Evolutionary conservation across 2,329 filamentous ascomycete genomes (phyloP), one percentile per base, ranked within the genome.

Genomic region (Trichoderma breve): DNA sequence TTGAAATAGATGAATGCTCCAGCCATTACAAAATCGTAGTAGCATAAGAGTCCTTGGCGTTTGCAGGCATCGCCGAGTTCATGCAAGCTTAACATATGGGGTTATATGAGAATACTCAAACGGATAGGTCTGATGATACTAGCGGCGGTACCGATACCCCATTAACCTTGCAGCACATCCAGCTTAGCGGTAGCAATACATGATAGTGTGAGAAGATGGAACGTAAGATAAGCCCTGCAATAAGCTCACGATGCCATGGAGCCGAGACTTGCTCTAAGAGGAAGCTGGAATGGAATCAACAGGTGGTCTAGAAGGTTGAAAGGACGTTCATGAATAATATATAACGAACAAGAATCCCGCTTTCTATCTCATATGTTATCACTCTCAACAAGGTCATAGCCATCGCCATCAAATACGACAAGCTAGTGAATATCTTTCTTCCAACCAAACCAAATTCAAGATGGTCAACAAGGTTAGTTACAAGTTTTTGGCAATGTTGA

Each of bases 391-490:
- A 39, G 3, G n/a, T 39, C 30, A 57, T 4, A 43, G 15, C 39
- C 30, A 28, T 26, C 30, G 7, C 14, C 15, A 5, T 65, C 47
- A 32, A 53, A 21, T 12, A 36, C n/a, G 11, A 26, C 32, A 12
- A n/a, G 8, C 47, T 9, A 26, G 12, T 21, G 2, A 34, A 65
- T 18, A 28, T 32, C 18, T 12, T 3, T 14, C 2, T 6, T 43
- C 39, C 15, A 43, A 43, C 6, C 18, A 60, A 36, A 32, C 4
- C 14, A 18, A 57, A 18, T 6, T 60, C 69, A 71, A 51, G 6
- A 71, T 65, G 69, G 47, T 70, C n/a, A 71, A 71, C 7, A 66
- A 66, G 28, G 69, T 51, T 14, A 6, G 64, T 67, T 2, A 6
- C 15, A 57, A 30, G 2, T 8, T 36, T 55, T n/a, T 11, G 4